These are phyloP conservation scores for Gossypium raimondii DNA, from an alignment of 345 rosid species.

Conservation along the genomic window DNA sequence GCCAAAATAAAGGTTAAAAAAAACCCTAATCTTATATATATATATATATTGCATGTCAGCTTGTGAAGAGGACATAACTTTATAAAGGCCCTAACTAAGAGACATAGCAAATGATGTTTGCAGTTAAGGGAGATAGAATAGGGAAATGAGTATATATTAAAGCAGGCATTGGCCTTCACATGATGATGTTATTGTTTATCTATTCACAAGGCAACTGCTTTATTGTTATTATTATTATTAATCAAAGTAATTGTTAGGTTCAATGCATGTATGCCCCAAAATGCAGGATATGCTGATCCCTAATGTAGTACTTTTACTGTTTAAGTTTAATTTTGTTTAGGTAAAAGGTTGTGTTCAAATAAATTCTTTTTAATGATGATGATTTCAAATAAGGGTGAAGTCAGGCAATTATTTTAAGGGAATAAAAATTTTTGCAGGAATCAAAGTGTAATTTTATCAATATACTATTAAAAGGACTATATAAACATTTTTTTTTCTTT, in stretches of 20 bases:
- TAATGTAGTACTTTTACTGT: too few species aligned
- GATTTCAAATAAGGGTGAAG: too few species aligned
- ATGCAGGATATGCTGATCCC: not conserved
- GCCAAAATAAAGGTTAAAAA: not conserved
- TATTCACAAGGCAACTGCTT: not conserved
- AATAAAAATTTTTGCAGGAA: fast-evolving
- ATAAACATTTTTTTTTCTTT: too few species aligned
- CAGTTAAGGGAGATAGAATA: not conserved
- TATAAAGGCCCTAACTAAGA: not conserved
- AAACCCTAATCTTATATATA: not conserved
- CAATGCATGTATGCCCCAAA: not conserved
- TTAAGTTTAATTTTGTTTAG: not conserved
- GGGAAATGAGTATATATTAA: not conserved
- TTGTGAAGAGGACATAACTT: not conserved
- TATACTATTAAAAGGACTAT: too few species aligned
- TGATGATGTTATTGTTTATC: not conserved
- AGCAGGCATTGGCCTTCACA: not conserved
- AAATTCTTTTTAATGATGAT: too few species aligned
- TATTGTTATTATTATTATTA: not conserved
- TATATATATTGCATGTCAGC: not conserved
- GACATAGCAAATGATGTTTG: constrained; percentile 8
- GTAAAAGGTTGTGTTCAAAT: too few species aligned
- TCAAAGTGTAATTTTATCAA: too few species aligned
- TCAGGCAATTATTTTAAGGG: fast-evolving
- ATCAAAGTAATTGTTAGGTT: too few species aligned